These are phyloP conservation scores for Discostella stelligeroides DNA, from an alignment of 108 stramenopile genomes.

Conservation along the genomic window DNA sequence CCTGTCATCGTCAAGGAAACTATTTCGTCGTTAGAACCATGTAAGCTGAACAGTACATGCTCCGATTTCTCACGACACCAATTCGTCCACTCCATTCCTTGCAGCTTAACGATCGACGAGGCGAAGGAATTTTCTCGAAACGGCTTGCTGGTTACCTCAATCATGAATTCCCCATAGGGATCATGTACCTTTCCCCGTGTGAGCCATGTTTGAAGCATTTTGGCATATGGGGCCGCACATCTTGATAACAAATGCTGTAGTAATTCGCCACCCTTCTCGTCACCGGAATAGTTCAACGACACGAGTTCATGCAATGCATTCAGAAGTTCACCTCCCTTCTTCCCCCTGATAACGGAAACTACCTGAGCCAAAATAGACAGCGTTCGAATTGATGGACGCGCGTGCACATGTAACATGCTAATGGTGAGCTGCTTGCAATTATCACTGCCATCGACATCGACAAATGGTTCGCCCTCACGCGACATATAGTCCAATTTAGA, in stretches of 20 bases:
- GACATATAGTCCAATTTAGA: conserved; percentile 65
- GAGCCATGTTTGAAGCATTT: conserved; percentile 87
- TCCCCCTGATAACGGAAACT: conserved; percentile 44
- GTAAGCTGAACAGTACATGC: conserved; percentile 51
- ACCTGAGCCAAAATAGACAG: conserved; percentile 74
- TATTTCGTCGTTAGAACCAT: conserved; percentile 18
- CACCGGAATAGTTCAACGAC: conserved; percentile 57
- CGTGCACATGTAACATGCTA: conserved; percentile 73
- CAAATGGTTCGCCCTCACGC: conserved; percentile 24
- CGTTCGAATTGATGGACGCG: conserved; percentile 72
- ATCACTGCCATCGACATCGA: neutral
- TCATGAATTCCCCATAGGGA: conserved; percentile 93
- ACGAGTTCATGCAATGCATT: conserved; percentile 61
- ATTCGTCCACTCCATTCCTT: conserved; percentile 57
- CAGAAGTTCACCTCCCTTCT: conserved; percentile 85
- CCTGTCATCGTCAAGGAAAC: conserved; percentile 13
- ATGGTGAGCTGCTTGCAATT: conserved; percentile 56
- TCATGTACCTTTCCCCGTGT: conserved; percentile 79
- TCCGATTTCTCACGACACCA: conserved; percentile 59
- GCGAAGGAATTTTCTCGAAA: conserved; percentile 20
- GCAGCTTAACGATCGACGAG: conserved; percentile 12
- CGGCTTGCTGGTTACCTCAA: conserved; percentile 44
- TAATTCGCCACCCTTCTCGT: conserved; percentile 63
- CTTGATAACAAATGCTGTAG: conserved; percentile 62
- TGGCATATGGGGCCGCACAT: conserved; percentile 82